These are phyloP conservation scores for Aspergillus biplanus DNA, from an alignment of 495 filamentous ascomycete species.

Conservation along the genomic window DNA sequence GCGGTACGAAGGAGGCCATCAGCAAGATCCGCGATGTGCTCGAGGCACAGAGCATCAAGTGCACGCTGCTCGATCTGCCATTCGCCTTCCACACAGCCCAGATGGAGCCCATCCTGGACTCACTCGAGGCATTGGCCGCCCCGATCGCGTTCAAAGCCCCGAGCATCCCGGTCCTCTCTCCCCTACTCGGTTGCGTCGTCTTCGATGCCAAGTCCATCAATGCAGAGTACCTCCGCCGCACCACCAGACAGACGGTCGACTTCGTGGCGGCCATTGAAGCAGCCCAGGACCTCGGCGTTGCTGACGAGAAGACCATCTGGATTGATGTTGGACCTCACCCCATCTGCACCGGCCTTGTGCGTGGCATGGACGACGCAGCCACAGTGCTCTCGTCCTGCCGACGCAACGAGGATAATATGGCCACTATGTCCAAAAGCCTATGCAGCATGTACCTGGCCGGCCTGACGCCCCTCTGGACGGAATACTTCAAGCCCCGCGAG, in stretches of 20 bases:
- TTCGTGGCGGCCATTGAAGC: constrained; percentile 30
- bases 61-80: constrained; percentile 47
- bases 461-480: constrained; percentile 65
- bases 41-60: constrained; percentile 22
- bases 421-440: constrained; percentile 57
- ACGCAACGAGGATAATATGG: constrained; percentile 50
- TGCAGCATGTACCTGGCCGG: constrained; percentile 59
- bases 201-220: constrained; percentile 28
- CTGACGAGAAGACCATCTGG: constrained; percentile 33
- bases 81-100: constrained; percentile 61
- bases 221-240: constrained; percentile 30
- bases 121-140: constrained; percentile 39
- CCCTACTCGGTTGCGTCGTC: constrained; percentile 29
- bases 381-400: constrained; percentile 49
- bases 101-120: constrained; percentile 53
- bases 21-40: constrained; percentile 14
- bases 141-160: constrained; percentile 40
- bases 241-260: constrained; percentile 33
- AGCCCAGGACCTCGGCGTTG: constrained; percentile 21
- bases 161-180: constrained; percentile 34
- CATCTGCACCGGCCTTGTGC: constrained; percentile 33
- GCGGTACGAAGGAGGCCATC: constrained; percentile 52
- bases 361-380: constrained; percentile 23
- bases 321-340: constrained; percentile 47
- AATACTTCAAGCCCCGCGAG: constrained; percentile 38